phyloP scores from a whole-genome alignment of 2,329 filamentous ascomycete species.

The Intubia oerlemansii region DNA sequence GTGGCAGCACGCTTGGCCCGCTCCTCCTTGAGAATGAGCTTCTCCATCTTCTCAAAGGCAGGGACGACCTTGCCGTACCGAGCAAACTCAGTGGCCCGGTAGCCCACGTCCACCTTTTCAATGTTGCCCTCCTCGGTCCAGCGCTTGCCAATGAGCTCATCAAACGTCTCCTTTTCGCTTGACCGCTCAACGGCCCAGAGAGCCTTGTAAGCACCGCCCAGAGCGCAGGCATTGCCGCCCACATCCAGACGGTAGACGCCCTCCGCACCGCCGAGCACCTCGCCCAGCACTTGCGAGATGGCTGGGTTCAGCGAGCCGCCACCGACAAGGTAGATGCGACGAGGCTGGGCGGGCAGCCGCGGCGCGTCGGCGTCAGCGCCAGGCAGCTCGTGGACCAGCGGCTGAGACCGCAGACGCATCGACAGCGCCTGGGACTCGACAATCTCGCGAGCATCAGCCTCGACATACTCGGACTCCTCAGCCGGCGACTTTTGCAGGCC shows the following conservation, averaged over 20 bases:
- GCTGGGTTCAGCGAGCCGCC: slow-evolving; percentile 79
- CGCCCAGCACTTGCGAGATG: slow-evolving; percentile 65
- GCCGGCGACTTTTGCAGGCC: slow-evolving; percentile 15
- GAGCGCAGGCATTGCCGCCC: slow-evolving; percentile 81
- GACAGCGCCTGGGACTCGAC: slow-evolving; percentile 91
- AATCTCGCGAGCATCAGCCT: slow-evolving; percentile 61
- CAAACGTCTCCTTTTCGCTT: slow-evolving; percentile 52
- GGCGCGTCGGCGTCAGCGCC: slow-evolving; percentile 5
- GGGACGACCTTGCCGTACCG: slow-evolving; percentile 56
- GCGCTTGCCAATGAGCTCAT: slow-evolving; percentile 61
- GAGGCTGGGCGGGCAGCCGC: slow-evolving; percentile 56
- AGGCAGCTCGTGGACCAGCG: slow-evolving; percentile 40
- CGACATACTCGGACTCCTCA: slow-evolving; percentile 10
- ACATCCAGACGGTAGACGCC: slow-evolving; percentile 89
- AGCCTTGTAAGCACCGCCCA: slow-evolving; percentile 90
- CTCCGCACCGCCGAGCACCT: slow-evolving; percentile 73
- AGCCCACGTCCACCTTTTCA: slow-evolving; percentile 65
- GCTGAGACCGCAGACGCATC: slow-evolving; percentile 64
- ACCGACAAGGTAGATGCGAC: slow-evolving; percentile 82
- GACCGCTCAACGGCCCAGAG: slow-evolving; percentile 75
- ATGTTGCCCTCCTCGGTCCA: slow-evolving; percentile 78
- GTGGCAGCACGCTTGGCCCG: no score
- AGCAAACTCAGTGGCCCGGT: slow-evolving; percentile 51
- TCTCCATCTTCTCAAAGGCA: slow-evolving; percentile 61
- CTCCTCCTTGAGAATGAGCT: slow-evolving; percentile 42